Percentiles rank a stretch among this genome's conserved stretches.
These are phyloP conservation scores for Schrenkiella parvula DNA, from an alignment of 345 rosid genomes.

Conservation along the genomic window DNA sequence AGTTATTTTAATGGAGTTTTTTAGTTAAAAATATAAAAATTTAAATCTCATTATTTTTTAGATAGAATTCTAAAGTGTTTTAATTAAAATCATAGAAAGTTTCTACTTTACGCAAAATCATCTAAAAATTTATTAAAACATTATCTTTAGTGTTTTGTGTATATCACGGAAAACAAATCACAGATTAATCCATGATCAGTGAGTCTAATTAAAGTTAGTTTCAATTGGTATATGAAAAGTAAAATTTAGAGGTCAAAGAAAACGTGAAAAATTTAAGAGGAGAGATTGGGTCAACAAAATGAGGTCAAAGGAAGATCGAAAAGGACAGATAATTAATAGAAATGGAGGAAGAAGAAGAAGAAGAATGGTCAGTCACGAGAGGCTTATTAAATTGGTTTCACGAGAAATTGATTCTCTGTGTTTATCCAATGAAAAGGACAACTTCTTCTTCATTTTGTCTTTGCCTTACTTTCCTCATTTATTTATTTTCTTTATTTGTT, in stretches of 20 bases:
- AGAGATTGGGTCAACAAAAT: conserved; percentile 14
- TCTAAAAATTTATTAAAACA: too few species aligned
- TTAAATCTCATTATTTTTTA: too few species aligned
- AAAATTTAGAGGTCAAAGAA: background rate
- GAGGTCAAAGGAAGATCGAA: conserved; percentile 29
- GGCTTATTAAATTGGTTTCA: conserved; percentile 26
- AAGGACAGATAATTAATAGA: conserved; percentile 14
- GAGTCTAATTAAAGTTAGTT: background rate
- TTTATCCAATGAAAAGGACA: conserved; percentile 18
- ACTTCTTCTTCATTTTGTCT: conserved; percentile 28
- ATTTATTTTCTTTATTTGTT: background rate
- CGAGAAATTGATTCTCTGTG: conserved; percentile 26
- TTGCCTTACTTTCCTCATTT: conserved; percentile 5
- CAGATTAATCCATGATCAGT: background rate
- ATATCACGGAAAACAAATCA: background rate
- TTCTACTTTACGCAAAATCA: too few species aligned
- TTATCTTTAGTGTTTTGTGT: too few species aligned
- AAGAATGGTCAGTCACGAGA: conserved; percentile 33
- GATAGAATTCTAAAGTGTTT: too few species aligned
- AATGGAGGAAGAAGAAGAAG: conserved; percentile 19
- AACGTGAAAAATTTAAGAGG: background rate
- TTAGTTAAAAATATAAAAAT: too few species aligned
- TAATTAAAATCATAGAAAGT: too few species aligned
- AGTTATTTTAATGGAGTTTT: too few species aligned
- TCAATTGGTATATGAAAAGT: background rate